Conservation (phyloP, 23 red algal species). For the Agarophyton chilense region DNA sequence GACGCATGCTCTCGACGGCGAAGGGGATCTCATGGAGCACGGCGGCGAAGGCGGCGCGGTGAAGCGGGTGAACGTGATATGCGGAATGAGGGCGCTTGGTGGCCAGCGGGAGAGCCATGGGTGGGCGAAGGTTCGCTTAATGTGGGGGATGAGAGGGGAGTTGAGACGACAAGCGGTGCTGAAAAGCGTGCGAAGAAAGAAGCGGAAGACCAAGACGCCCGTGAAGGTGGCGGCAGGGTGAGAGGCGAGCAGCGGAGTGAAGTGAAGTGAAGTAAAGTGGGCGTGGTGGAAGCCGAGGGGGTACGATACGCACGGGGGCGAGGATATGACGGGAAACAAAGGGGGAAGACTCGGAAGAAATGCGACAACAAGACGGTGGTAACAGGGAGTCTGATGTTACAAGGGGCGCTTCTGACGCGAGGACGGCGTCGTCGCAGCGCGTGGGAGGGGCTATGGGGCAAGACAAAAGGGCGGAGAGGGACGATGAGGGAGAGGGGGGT, state of each 20-base stretch:
- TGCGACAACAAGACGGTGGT: background rate
- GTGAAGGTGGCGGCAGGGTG: no score
- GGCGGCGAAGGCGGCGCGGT: conserved; percentile 36
- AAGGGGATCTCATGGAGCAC: conserved; percentile 24
- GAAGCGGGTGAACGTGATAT: background rate
- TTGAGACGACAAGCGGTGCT: background rate
- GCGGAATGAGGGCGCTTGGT: background rate
- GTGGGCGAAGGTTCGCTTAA: background rate
- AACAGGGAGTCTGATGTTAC: background rate
- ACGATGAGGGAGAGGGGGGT: background rate
- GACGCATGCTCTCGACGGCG: conserved; percentile 36
- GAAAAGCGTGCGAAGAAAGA: background rate
- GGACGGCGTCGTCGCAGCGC: background rate
- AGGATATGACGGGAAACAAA: background rate
- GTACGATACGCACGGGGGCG: background rate
- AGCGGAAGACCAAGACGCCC: no score
- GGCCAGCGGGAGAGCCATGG: conserved; percentile 17
- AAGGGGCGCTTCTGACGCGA: background rate
- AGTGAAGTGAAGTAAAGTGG: no score
- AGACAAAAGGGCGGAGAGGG: background rate
- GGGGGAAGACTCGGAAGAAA: conserved; percentile 6
- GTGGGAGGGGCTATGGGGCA: background rate
- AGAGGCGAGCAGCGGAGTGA: no score
- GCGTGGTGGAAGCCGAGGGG: no score
- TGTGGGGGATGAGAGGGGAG: background rate